Evolutionary conservation across 805 yeast genomes (phyloP).

Genomic region (Danielia oregonensis): DNA sequence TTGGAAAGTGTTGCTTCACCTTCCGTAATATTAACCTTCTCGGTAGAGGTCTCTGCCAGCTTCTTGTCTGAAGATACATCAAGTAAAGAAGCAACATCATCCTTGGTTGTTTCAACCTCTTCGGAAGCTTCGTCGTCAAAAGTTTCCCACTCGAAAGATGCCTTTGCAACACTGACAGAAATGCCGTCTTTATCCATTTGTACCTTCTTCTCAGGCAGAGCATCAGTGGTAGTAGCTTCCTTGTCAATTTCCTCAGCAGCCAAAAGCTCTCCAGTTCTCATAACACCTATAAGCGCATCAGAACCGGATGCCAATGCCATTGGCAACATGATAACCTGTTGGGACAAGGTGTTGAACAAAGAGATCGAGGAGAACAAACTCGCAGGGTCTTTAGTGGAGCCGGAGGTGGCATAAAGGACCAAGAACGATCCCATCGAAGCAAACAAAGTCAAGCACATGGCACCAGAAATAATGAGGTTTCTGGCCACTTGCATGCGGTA

Average conservation of each 20-base stretch:
- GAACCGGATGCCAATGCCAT: conserved; percentile 64
- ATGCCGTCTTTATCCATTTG: conserved; percentile 24
- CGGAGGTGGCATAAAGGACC: conserved; percentile 30
- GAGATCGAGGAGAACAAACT: conserved; percentile 68
- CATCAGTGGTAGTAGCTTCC: conserved; percentile 26
- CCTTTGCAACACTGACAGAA: conserved; percentile 51
- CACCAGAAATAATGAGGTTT: conserved; percentile 54
- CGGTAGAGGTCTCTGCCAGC: not conserved
- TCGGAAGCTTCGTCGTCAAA: conserved; percentile 14
- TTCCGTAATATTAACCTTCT: not conserved
- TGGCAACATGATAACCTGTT: conserved; percentile 67
- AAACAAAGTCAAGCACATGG: conserved; percentile 63
- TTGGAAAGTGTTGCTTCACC: not conserved
- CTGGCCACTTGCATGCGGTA: conserved; percentile 62
- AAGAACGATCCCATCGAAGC: conserved; percentile 60
- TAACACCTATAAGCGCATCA: conserved; percentile 62
- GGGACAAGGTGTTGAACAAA: conserved; percentile 57
- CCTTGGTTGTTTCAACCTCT: not conserved
- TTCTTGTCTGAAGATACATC: too few species aligned
- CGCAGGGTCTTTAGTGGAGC: conserved; percentile 46
- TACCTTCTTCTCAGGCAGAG: conserved; percentile 17
- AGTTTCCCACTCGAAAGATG: conserved; percentile 64
- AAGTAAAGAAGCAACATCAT: too few species aligned
- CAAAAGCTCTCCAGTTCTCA: conserved; percentile 53
- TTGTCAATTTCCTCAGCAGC: conserved; percentile 41